These are phyloP conservation scores for Penicillium fimorum DNA, from an alignment of 495 filamentous ascomycete species.

Conservation along the genomic window DNA sequence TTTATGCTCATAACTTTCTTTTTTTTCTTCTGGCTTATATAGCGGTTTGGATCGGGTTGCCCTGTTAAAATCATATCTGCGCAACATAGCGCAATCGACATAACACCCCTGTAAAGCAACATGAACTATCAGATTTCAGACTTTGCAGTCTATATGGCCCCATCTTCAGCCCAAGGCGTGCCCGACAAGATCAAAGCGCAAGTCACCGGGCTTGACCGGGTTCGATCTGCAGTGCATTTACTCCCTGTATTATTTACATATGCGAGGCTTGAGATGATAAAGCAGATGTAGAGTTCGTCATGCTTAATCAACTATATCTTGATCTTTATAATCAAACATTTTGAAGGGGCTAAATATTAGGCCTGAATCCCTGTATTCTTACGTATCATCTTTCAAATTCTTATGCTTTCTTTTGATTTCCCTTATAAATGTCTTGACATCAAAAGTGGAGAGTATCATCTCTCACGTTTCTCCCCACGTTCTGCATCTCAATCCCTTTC, in stretches of 20 bases:
- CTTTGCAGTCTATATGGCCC: background rate
- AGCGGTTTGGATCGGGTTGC: background rate
- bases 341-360: too few relatives aligned
- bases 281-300: too few relatives aligned
- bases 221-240: slow-evolving; percentile 20
- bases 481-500: background rate
- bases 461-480: background rate
- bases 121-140: background rate
- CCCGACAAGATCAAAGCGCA: slow-evolving; percentile 24
- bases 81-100: slow-evolving; percentile 1
- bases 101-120: background rate
- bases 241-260: slow-evolving; percentile 20
- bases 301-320: too few relatives aligned
- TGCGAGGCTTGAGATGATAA: background rate
- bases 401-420: too few relatives aligned
- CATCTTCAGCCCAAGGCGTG: slow-evolving; percentile 15
- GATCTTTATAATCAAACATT: too few relatives aligned
- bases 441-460: background rate
- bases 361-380: background rate
- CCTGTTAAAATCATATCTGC: slow-evolving; percentile 1
- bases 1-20: slow-evolving; percentile 3
- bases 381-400: too few relatives aligned
- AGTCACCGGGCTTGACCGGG: slow-evolving; percentile 19
- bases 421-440: too few relatives aligned
- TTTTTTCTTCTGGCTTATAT: background rate